Conservation (phyloP, 306 rosid species). For the Dalbergia oliveri region DNA sequence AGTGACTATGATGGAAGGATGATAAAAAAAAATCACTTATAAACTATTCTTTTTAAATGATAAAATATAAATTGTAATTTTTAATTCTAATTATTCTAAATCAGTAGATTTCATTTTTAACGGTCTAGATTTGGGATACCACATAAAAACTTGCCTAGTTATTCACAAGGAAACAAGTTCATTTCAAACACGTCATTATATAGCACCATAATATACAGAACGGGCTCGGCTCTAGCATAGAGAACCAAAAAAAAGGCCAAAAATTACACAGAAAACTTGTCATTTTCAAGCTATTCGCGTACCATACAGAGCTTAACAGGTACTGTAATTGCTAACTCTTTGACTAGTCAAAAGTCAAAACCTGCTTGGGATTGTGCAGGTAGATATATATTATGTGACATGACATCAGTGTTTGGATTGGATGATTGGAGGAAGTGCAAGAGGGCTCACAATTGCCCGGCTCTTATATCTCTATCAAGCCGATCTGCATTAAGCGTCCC, state of each 20-base stretch:
- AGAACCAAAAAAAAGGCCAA: conserved; percentile 15
- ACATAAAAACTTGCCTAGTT: no score
- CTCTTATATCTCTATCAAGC: conserved; percentile 82
- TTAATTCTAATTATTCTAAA: no score
- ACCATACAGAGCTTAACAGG: conserved; percentile 8
- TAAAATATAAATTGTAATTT: no score
- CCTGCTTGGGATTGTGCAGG: conserved; percentile 33
- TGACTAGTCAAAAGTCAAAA: conserved; percentile 26
- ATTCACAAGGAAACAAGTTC: conserved; percentile 38
- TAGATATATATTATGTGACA: conserved; percentile 44
- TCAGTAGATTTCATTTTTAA: no score
- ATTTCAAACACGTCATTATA: conserved; percentile 8
- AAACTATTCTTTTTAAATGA: no score
- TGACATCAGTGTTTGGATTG: conserved; percentile 19
- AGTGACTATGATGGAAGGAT: no score
- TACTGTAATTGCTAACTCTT: conserved; percentile 31
- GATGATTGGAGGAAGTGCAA: conserved; percentile 20
- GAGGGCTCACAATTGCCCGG: conserved; percentile 81
- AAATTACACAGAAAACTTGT: conserved; percentile 41
- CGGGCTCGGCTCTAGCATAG: not conserved
- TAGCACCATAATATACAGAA: conserved; percentile 38
- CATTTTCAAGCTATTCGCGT: conserved; percentile 36
- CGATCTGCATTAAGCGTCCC: conserved; percentile 92
- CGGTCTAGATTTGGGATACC: no score
- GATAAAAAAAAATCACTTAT: no score